Percentiles rank a stretch among this genome's conserved stretches.
These are phyloP conservation scores for Neoarthrinium moseri DNA, from an alignment of 2,329 filamentous ascomycete species.

Conservation along the genomic window DNA sequence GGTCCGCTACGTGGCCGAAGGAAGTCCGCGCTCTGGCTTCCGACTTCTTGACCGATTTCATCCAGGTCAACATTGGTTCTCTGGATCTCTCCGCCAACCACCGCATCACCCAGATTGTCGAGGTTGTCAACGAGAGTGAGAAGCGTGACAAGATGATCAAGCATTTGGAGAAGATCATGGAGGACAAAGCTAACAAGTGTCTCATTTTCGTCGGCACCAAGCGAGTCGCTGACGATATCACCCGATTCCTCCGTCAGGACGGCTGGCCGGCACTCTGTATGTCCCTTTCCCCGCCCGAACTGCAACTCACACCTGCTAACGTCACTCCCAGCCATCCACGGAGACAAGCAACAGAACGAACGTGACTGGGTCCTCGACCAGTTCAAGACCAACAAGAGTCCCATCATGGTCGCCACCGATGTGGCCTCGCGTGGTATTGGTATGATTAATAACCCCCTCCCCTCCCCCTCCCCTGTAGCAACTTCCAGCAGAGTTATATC, in stretches of 20 bases:
- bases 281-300: conserved; percentile 45
- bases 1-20: conserved; percentile 99
- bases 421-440: conserved; percentile 99
- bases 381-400: conserved; percentile 99
- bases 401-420: conserved; percentile 99
- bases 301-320: conserved; percentile 46
- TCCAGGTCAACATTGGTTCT: conserved; percentile 98
- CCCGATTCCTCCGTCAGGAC: conserved; percentile 93
- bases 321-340: conserved; percentile 75
- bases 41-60: conserved; percentile 93
- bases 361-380: conserved; percentile 99
- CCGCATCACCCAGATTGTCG: conserved; percentile 95
- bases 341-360: conserved; percentile 99
- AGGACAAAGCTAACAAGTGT: conserved; percentile 91
- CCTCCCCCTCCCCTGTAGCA: conserved; percentile 38
- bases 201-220: conserved; percentile 94
- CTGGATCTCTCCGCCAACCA: conserved; percentile 96
- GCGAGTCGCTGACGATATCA: conserved; percentile 96
- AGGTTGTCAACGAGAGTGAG: conserved; percentile 93
- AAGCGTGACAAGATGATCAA: conserved; percentile 98
- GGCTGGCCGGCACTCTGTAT: conserved; percentile 96
- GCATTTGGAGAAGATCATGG: conserved; percentile 97
- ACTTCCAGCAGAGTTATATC: conserved; percentile 58
- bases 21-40: conserved; percentile 89
- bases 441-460: conserved; percentile 69